Percentiles rank a stretch among this genome's conserved stretches.
Conservation (phyloP, 2,329 filamentous ascomycete genomes). For the Dothistroma septosporum region DNA sequence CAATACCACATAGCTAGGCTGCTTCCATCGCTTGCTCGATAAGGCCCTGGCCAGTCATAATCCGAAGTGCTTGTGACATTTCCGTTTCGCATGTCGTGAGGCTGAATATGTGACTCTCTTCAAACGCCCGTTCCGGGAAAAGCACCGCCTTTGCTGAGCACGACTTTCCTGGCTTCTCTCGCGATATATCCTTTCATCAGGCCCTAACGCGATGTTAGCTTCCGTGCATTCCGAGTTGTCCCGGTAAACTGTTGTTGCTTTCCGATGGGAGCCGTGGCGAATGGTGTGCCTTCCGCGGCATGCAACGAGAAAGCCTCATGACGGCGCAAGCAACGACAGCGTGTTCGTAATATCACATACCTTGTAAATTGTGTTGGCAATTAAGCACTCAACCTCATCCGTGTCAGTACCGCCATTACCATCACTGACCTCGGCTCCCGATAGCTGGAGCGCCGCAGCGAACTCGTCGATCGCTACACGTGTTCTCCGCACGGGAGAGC, state of each 20-base stretch:
- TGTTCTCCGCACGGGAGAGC: constrained; percentile 62
- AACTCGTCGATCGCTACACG: constrained; percentile 82
- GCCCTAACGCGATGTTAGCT: constrained; percentile 52
- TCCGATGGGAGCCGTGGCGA: constrained; percentile 1
- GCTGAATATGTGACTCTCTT: not conserved
- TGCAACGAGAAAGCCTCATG: not conserved
- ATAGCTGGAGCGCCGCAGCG: constrained; percentile 73
- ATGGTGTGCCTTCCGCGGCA: constrained; percentile 11
- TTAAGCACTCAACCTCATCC: constrained; percentile 91
- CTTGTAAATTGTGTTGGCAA: constrained; percentile 99
- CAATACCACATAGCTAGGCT: constrained; percentile 7
- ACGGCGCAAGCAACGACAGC: not conserved
- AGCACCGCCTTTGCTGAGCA: constrained; percentile 80
- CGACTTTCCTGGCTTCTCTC: constrained; percentile 81
- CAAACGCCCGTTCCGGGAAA: constrained; percentile 83
- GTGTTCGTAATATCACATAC: constrained; percentile 44
- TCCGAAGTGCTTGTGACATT: not conserved
- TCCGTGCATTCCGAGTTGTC: not conserved
- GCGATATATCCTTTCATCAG: constrained; percentile 98
- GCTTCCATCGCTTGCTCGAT: not conserved
- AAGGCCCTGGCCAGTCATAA: not conserved
- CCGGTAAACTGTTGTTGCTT: constrained; percentile 1
- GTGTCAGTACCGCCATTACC: constrained; percentile 65
- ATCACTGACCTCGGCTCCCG: constrained; percentile 47
- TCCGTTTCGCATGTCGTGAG: not conserved